A percentile compares a stretch with the other conserved stretches of the same genome.
These are phyloP conservation scores for Melanopsichium pennsylvanicum DNA, from an alignment of 1,284 basidiomycete genomes.

Conservation along the genomic window DNA sequence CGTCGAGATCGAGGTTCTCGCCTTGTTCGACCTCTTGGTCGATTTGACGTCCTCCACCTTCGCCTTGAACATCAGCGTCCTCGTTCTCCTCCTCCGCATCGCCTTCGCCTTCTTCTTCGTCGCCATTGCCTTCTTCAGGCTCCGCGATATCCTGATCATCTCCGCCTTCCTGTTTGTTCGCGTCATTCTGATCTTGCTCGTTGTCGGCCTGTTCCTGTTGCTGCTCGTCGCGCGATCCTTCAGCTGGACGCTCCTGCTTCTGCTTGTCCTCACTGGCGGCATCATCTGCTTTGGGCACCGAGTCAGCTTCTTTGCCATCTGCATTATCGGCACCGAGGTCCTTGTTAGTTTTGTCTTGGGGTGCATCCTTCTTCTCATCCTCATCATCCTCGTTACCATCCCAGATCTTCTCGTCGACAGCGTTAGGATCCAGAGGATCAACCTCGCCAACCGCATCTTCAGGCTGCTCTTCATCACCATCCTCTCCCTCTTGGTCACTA, in stretches of 20 bases:
- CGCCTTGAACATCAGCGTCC: slow-evolving; percentile 65
- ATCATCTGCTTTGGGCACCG: slow-evolving; percentile 41
- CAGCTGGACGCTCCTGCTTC: slow-evolving; percentile 68
- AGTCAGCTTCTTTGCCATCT: slow-evolving; percentile 51
- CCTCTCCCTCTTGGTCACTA: slow-evolving; percentile 68
- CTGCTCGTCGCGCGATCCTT: slow-evolving; percentile 66
- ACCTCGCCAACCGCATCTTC: slow-evolving; percentile 87
- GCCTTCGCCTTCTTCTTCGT: slow-evolving; percentile 53
- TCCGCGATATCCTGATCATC: slow-evolving; percentile 35
- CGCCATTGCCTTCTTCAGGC: slow-evolving; percentile 54
- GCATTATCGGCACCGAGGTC: slow-evolving; percentile 65
- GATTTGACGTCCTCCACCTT: slow-evolving; percentile 66
- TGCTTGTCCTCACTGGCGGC: slow-evolving; percentile 53
- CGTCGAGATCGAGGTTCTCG: slow-evolving; percentile 63
- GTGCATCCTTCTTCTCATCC: slow-evolving; percentile 67
- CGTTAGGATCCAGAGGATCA: slow-evolving; percentile 83
- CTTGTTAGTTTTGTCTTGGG: slow-evolving; percentile 66
- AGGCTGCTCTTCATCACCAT: slow-evolving; percentile 70
- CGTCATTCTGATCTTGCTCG: slow-evolving; percentile 16
- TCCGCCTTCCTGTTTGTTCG: slow-evolving; percentile 12
- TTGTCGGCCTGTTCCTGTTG: slow-evolving; percentile 63
- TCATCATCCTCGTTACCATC: slow-evolving; percentile 78
- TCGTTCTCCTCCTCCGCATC: slow-evolving; percentile 61
- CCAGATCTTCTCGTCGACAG: slow-evolving; percentile 97
- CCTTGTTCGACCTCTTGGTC: slow-evolving; percentile 62